phyloP scores from a whole-genome alignment of 2,329 filamentous ascomycete genomes.

The Aureobasidium sp. region DNA sequence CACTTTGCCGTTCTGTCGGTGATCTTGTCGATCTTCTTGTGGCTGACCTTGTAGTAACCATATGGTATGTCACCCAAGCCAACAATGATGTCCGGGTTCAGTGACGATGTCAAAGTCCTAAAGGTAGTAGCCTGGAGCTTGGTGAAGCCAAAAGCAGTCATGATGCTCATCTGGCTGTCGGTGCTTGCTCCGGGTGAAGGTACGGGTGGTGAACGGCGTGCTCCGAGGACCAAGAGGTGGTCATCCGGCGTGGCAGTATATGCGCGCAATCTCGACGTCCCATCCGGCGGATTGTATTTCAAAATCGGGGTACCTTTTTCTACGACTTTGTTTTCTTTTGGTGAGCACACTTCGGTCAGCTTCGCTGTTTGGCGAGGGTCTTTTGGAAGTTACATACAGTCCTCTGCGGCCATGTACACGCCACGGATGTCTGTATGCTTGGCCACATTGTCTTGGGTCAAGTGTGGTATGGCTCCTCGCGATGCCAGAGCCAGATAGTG shows the following conservation, averaged over 20 bases:
- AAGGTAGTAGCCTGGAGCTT: slow-evolving; percentile 64
- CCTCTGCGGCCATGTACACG: slow-evolving; percentile 78
- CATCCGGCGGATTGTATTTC: slow-evolving; percentile 37
- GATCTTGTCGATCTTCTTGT: slow-evolving; percentile 75
- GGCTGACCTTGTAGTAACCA: slow-evolving; percentile 35
- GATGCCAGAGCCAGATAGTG: slow-evolving; percentile 75
- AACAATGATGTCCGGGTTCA: slow-evolving; percentile 75
- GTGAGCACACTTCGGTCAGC: slow-evolving; percentile 35
- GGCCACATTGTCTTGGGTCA: slow-evolving; percentile 74
- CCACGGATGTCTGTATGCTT: slow-evolving; percentile 60
- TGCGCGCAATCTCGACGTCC: slow-evolving; percentile 56
- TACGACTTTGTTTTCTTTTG: slow-evolving; percentile 48
- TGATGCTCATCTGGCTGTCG: slow-evolving; percentile 60
- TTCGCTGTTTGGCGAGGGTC: slow-evolving; percentile 10
- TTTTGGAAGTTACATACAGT: slow-evolving; percentile 60
- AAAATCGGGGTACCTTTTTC: slow-evolving; percentile 54
- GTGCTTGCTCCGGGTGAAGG: slow-evolving; percentile 52
- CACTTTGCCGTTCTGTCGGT: slow-evolving; percentile 78
- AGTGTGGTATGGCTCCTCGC: slow-evolving; percentile 75
- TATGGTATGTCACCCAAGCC: slow-evolving; percentile 67
- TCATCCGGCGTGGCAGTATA: slow-evolving; percentile 68
- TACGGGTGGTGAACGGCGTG: slow-evolving; percentile 72
- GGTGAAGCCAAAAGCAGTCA: slow-evolving; percentile 81
- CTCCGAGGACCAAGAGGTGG: slow-evolving; percentile 63
- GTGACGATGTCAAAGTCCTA: slow-evolving; percentile 52